Evolutionary conservation across 106 monocot genomes (phyloP).

Genomic region (Acorus calamus): DNA sequence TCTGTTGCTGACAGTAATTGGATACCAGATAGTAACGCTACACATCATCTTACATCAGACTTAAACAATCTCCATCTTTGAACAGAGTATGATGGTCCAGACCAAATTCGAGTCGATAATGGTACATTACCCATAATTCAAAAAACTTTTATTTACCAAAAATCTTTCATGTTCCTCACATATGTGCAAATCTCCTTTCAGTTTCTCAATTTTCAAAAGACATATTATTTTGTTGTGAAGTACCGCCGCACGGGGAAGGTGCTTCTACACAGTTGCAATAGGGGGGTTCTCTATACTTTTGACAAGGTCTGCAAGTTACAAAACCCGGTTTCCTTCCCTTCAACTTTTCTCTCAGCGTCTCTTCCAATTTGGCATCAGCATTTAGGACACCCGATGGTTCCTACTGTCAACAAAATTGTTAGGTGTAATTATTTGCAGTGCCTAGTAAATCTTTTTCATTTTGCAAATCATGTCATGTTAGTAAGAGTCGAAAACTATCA

Average conservation of each 20-base stretch:
- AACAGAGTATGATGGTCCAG: neutral
- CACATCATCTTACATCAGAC: neutral
- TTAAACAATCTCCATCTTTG: neutral
- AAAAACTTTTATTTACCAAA: neutral
- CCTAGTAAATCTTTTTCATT: neutral
- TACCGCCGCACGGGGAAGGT: neutral
- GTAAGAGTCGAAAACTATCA: neutral
- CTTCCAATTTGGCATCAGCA: neutral
- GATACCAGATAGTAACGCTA: conserved; percentile 1
- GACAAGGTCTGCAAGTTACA: too few species aligned
- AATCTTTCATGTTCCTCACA: conserved; percentile 4
- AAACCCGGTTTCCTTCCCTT: neutral
- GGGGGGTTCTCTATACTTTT: neutral
- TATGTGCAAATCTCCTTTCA: neutral
- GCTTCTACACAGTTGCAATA: neutral
- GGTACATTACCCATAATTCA: neutral
- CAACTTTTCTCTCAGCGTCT: neutral
- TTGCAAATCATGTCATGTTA: neutral
- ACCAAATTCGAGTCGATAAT: neutral
- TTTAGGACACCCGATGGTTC: neutral
- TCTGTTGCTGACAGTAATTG: neutral
- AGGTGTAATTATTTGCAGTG: too few species aligned
- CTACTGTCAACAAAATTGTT: neutral
- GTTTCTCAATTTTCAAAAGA: neutral
- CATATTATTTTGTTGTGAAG: neutral